These are phyloP conservation scores for Omphalotus guepiniiformis DNA, from an alignment of 768 basidiomycete genomes.

Conservation along the genomic window DNA sequence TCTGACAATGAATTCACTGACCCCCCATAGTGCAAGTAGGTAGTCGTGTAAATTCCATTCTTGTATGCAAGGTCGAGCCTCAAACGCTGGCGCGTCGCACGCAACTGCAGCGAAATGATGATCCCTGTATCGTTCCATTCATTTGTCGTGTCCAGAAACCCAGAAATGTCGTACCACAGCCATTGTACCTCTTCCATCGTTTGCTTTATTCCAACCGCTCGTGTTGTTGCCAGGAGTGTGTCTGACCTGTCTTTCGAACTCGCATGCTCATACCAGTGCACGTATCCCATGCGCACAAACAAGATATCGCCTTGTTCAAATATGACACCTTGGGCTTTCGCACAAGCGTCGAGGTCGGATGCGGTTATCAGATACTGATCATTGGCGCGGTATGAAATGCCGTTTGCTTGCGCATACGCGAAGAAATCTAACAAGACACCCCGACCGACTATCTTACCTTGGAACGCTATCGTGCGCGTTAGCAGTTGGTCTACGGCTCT, in stretches of 20 bases:
- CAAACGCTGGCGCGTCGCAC: background rate
- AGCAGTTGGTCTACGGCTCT: no score
- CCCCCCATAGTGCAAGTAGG: background rate
- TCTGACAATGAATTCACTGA: background rate
- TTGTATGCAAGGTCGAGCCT: background rate
- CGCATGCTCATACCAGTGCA: background rate
- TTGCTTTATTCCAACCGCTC: background rate
- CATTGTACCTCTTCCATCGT: background rate
- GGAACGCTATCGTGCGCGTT: no score
- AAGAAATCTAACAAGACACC: background rate
- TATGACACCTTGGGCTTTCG: background rate
- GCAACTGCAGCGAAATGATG: constrained; percentile 1
- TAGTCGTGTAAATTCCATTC: constrained; percentile 1
- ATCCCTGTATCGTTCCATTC: background rate
- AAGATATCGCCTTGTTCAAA: background rate
- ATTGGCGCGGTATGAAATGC: background rate
- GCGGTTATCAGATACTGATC: background rate
- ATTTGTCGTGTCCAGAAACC: background rate
- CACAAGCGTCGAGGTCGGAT: background rate
- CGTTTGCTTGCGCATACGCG: background rate
- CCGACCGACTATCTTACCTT: background rate
- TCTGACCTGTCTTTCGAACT: background rate
- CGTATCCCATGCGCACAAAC: background rate
- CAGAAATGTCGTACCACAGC: background rate
- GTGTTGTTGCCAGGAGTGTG: background rate